Evolutionary conservation across 495 filamentous ascomycete species (phyloP), one percentile per base, ranked within the genome.

Genomic region (Talaromyces ruber): DNA sequence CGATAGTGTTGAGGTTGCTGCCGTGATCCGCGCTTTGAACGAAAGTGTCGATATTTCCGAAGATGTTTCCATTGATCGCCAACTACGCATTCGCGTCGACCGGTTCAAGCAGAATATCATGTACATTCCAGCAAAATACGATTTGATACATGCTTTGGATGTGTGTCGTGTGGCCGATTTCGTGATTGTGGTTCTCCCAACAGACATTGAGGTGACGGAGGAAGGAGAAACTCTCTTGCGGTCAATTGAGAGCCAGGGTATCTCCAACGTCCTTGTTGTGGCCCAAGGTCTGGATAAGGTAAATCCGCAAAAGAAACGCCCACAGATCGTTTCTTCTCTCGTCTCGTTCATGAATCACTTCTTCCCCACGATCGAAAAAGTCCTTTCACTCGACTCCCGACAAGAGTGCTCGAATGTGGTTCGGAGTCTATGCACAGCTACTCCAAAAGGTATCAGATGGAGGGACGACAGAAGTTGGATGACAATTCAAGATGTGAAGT

Each of bases 381-480:
- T 98, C 43, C 86, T 90, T 71, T 92, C 85, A 62, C 79, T 95
- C 52, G 91, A 96, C 65, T 91, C 86, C 8, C 77, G 87, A 69
- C 92, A 95, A 69, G 94, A 98, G 70, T 92, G 88, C 70, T 82
- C 88, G 9, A 97, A 96, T 67, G 76, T 93, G 14, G 89, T 97
- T 70, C 85, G 95, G 22, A 92, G 90, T 21, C 74, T 98, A 16
- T 98, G 94, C 74, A 95, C 87, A 59, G 88, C 86, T 6, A 91
- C 85, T 9, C 93, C 95, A 24, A 97, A 96, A 73, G 95, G 95
- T 8, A 82, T 98, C 21, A 79, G 84, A 52, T 98, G 94, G 94
- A 84, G 95, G 67, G 95, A 98, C 62, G 88, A 95, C 63, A 81
- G 94, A 63, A 93, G 91, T 65, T 98, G 93, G 88, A 90, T 98